Conservation (phyloP, 23 red algal species). For the Agarophyton chilense region DNA sequence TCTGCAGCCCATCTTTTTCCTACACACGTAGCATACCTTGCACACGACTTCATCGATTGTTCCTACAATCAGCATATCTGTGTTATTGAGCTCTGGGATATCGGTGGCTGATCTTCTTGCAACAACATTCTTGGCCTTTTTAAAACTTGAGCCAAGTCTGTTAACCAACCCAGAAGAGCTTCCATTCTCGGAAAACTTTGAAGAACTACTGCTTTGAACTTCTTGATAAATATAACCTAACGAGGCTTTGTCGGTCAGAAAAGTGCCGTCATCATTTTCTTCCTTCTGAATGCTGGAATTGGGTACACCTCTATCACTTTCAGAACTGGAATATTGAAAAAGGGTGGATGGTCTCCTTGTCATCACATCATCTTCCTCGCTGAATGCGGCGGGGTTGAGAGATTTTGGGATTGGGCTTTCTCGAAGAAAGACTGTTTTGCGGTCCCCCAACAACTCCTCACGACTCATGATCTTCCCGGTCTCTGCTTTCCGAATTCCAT, state of each 20-base stretch:
- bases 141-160: constrained; percentile 23
- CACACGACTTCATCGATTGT: constrained; percentile 53
- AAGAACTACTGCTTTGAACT: constrained; percentile 23
- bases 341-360: constrained; percentile 16
- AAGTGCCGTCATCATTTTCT: background rate
- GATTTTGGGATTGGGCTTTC: constrained; percentile 56
- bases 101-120: constrained; percentile 18
- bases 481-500: constrained; percentile 51
- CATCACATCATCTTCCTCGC: constrained; percentile 39
- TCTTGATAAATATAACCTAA: constrained; percentile 12
- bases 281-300: background rate
- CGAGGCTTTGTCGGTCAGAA: background rate
- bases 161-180: constrained; percentile 39
- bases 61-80: constrained; percentile 35
- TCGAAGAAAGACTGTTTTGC: background rate
- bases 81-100: background rate
- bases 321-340: constrained; percentile 4
- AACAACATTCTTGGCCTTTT: constrained; percentile 15
- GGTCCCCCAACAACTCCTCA: constrained; percentile 20
- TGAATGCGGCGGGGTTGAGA: constrained; percentile 33
- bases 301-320: background rate
- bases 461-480: constrained; percentile 63
- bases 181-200: constrained; percentile 43
- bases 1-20: constrained; percentile 35
- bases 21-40: constrained; percentile 41